Percentiles rank a stretch among this genome's conserved stretches.
Evolutionary conservation across 2,329 filamentous ascomycete genomes (phyloP).

Genomic region (Colletotrichum lindemuthianum): DNA sequence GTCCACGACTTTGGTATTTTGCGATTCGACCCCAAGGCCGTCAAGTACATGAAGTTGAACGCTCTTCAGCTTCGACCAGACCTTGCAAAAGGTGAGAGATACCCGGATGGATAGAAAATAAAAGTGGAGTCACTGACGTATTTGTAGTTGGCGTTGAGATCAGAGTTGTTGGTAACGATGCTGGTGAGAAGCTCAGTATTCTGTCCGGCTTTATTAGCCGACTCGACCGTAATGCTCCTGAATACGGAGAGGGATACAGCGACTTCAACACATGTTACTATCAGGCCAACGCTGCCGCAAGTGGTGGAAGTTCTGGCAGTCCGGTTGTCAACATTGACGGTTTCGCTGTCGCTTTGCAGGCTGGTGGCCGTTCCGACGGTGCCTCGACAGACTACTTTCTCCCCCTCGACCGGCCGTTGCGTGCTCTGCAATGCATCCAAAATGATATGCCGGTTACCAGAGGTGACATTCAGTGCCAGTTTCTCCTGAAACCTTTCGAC

Average conservation of each 20-base stretch:
- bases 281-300: conserved; percentile 95
- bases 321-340: conserved; percentile 97
- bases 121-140: conserved; percentile 25
- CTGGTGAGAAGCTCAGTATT: conserved; percentile 97
- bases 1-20: conserved; percentile 99
- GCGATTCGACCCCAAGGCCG: conserved; percentile 92
- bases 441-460: conserved; percentile 79
- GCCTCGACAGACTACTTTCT: conserved; percentile 98
- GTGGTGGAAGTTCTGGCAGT: conserved; percentile 97
- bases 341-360: conserved; percentile 90
- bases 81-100: conserved; percentile 70
- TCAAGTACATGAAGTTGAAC: conserved; percentile 95
- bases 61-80: conserved; percentile 86
- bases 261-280: conserved; percentile 98
- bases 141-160: conserved; percentile 86
- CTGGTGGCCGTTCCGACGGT: conserved; percentile 91
- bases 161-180: conserved; percentile 96
- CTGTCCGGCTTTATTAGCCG: conserved; percentile 96
- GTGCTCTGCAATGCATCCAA: conserved; percentile 88
- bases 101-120: conserved; percentile 28
- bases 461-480: conserved; percentile 98
- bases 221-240: conserved; percentile 94
- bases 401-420: conserved; percentile 87
- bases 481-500: conserved; percentile 96
- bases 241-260: conserved; percentile 97